Conservation (phyloP, 768 basidiomycete genomes). For the Leccinum subtestaceum region DNA sequence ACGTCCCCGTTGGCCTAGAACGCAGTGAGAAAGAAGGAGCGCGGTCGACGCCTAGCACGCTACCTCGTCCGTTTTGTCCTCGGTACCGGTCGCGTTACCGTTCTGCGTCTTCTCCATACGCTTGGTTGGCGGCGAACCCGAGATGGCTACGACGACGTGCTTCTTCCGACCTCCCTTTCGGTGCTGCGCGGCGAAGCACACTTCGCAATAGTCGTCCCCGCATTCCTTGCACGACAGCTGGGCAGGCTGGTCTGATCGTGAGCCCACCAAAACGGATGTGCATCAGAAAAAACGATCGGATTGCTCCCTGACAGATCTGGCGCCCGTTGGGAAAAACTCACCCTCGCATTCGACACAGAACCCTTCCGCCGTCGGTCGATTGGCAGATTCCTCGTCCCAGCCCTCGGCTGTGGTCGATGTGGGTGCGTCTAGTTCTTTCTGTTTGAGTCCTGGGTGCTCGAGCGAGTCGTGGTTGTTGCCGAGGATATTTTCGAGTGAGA, state of each 20-base stretch:
- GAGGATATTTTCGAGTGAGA: constrained; percentile 72
- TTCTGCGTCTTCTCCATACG: constrained; percentile 14
- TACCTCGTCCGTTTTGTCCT: constrained; percentile 23
- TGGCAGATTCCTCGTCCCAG: constrained; percentile 64
- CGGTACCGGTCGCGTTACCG: constrained; percentile 11
- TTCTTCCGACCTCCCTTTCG: constrained; percentile 74
- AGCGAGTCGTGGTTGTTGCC: constrained; percentile 58
- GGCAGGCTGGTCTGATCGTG: constrained; percentile 71
- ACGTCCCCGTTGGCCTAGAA: constrained; percentile 32
- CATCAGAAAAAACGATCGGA: background rate
- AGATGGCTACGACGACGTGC: constrained; percentile 54
- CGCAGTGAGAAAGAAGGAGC: background rate
- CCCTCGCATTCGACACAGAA: constrained; percentile 88
- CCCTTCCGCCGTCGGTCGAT: constrained; percentile 51
- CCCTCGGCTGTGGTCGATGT: constrained; percentile 42
- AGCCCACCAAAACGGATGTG: background rate
- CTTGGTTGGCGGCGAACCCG: constrained; percentile 10
- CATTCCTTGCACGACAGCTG: constrained; percentile 72
- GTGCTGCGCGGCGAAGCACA: constrained; percentile 84
- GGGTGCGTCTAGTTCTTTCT: constrained; percentile 32
- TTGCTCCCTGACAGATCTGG: background rate
- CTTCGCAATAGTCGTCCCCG: constrained; percentile 73
- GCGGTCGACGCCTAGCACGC: background rate
- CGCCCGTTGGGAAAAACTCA: constrained; percentile 29
- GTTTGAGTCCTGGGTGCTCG: constrained; percentile 47